Conservation (phyloP, 2,329 filamentous ascomycete species). For the Sporothrix variecibatus region DNA sequence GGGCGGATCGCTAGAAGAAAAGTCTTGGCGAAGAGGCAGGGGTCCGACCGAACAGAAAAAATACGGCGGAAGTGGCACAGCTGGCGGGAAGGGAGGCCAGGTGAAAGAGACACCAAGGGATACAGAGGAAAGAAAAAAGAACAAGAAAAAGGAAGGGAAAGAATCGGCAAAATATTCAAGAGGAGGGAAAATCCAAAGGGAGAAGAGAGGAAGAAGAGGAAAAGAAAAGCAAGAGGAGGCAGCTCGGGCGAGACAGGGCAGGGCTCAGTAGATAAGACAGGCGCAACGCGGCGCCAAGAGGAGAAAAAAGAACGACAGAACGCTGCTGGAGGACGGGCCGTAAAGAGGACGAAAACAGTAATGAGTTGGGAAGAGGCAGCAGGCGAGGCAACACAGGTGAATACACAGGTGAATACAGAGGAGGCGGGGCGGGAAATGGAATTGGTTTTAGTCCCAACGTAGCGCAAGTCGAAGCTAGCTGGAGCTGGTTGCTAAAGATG, state of each 20-base stretch:
- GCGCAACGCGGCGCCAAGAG: slow-evolving; percentile 13
- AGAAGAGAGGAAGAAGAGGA: slow-evolving; percentile 21
- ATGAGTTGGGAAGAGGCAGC: slow-evolving; percentile 3
- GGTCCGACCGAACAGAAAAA: background rate
- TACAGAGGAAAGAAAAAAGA: slow-evolving; percentile 10
- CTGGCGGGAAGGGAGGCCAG: slow-evolving; percentile 4
- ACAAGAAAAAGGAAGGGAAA: slow-evolving; percentile 3
- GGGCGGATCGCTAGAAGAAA: slow-evolving; percentile 4
- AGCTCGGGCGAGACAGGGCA: slow-evolving; percentile 10
- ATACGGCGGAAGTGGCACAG: background rate
- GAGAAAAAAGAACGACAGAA: slow-evolving; percentile 11
- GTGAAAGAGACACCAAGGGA: slow-evolving; percentile 7
- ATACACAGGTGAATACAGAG: slow-evolving; percentile 8
- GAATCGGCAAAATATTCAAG: background rate
- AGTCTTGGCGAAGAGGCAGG: slow-evolving; percentile 19
- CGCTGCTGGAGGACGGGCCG: background rate
- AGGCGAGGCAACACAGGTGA: slow-evolving; percentile 12
- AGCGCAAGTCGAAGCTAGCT: slow-evolving; percentile 23
- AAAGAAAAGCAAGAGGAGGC: background rate
- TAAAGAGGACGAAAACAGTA: background rate
- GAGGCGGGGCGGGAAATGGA: slow-evolving; percentile 24
- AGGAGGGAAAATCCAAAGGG: slow-evolving; percentile 12
- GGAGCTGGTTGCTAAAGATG: slow-evolving; percentile 21
- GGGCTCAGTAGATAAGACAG: slow-evolving; percentile 26
- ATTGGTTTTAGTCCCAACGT: slow-evolving; percentile 24